Evolutionary conservation across 192 early-diverging fungal genomes (phyloP), one percentile per base, ranked within the genome.

Genomic region (Pilaira anomala): DNA sequence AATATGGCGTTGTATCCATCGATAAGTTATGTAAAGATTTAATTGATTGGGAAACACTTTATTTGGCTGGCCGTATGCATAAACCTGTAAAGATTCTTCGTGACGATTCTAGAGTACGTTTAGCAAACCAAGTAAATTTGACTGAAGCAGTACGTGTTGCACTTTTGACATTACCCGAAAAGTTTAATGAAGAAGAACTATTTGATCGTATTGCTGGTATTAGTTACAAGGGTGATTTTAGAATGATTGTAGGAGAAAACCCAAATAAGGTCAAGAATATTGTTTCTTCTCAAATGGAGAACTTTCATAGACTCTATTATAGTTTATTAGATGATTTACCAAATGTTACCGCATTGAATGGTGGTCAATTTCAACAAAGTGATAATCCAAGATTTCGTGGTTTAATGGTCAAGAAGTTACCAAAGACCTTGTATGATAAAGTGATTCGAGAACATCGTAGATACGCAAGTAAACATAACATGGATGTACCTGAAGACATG

Each of bases 1-100:
- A 99, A 71, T 99, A 99, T 73, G 97, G 97, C 9, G 97, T 99
- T 14, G 89, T 97, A 19, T 92, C 91, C 3, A 91, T 97, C 72
- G 88, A 95, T 67, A 79, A 78, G 19, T 75, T 99, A 19, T 87
- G 89, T 62, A 82, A 82, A 67, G 97, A 99, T 66, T 69, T 99
- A 46, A 75, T 88, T 30, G 88, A 97, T 76, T 99, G 97, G 97
- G 90, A 94, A 53, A 89, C 91, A 3, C 76, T 98, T 60, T 99
- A 99, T 73, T 65, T 98, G 6, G 93, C 97, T 4, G 97, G 97
- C 2, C 86, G 97, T 48, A 86, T 99, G 83, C 96, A 98, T 60
- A 99, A 99, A 67, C 97, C 97, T 8, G 90, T 90, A 78, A 71
- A 87, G 59, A 86, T 91, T 18, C 69, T 95, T 42, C 71, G 85